Conservation (phyloP, 257 asterid species). For the Fraxinus anomala region DNA sequence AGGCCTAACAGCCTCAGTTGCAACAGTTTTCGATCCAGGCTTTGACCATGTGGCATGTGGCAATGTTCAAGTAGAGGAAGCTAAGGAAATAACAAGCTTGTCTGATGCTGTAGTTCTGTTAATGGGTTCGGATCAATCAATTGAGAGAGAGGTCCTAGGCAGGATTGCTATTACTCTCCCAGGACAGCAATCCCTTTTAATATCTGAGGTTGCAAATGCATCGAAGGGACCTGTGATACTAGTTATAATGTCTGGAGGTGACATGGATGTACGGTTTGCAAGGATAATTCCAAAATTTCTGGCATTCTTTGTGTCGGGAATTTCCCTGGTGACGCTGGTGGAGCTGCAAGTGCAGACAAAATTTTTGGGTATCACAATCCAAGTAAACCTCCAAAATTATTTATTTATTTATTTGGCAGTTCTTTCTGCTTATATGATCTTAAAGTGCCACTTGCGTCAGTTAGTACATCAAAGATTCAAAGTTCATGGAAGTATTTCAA, state of each 20-base stretch:
- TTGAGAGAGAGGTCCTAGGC: constrained; percentile 63
- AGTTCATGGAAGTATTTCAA: too few species aligned
- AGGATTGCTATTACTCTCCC: constrained; percentile 77
- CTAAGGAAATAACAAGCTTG: constrained; percentile 53
- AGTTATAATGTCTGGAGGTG: too few species aligned
- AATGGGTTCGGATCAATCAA: constrained; percentile 76
- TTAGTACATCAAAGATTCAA: too few species aligned
- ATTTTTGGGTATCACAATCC: constrained; percentile 74
- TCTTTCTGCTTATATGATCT: too few species aligned
- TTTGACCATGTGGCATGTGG: constrained; percentile 58
- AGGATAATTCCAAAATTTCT: constrained; percentile 58
- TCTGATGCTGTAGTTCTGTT: constrained; percentile 83
- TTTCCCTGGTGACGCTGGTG: constrained; percentile 95
- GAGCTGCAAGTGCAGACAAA: constrained; percentile 78
- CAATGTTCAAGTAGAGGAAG: constrained; percentile 52
- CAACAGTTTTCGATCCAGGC: constrained; percentile 60
- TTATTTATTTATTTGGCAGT: too few species aligned
- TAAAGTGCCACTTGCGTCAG: too few species aligned
- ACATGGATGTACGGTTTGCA: constrained; percentile 39
- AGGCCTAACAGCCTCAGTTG: constrained; percentile 53
- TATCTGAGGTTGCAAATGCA: constrained; percentile 26
- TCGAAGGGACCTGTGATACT: too few species aligned
- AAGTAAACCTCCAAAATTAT: constrained; percentile 37
- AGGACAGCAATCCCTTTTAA: constrained; percentile 68
- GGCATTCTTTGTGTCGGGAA: constrained; percentile 86